These are phyloP conservation scores for Wickerhamiella australiensis DNA, from an alignment of 805 yeast genomes.

Conservation along the genomic window DNA sequence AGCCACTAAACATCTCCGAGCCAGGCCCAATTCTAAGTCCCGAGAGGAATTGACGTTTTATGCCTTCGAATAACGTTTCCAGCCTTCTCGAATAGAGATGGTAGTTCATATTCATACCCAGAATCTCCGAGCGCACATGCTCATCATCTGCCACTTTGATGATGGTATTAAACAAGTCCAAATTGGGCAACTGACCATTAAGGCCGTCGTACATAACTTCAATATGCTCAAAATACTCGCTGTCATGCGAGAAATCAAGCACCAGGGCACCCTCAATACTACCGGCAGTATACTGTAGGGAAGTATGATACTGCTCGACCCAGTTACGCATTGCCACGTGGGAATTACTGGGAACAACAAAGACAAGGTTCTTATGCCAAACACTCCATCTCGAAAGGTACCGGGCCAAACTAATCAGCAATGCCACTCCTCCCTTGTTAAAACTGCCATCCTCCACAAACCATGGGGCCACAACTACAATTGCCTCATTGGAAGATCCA, in stretches of 20 bases:
- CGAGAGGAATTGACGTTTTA: slow-evolving; percentile 54
- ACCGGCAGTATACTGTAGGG: slow-evolving; percentile 81
- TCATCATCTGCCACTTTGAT: slow-evolving; percentile 65
- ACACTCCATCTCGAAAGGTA: slow-evolving; percentile 77
- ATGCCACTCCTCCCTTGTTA: slow-evolving; percentile 72
- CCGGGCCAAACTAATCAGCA: slow-evolving; percentile 60
- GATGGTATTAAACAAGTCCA: slow-evolving; percentile 78
- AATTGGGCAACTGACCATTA: slow-evolving; percentile 91
- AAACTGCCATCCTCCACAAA: slow-evolving; percentile 45
- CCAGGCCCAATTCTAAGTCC: slow-evolving; percentile 56
- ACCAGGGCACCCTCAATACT: slow-evolving; percentile 83
- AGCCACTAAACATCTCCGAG: slow-evolving; percentile 89
- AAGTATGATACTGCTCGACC: slow-evolving; percentile 88
- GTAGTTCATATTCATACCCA: slow-evolving; percentile 35
- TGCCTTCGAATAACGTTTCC: slow-evolving; percentile 47
- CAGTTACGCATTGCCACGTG: slow-evolving; percentile 61
- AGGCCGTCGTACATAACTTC: slow-evolving; percentile 77
- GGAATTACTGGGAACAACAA: slow-evolving; percentile 69
- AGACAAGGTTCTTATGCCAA: slow-evolving; percentile 89
- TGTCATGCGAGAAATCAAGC: slow-evolving; percentile 56
- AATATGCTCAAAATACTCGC: slow-evolving; percentile 58
- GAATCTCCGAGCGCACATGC: slow-evolving; percentile 56
- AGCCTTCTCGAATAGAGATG: slow-evolving; percentile 39
- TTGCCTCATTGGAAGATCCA: slow-evolving; percentile 92
- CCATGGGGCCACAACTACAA: slow-evolving; percentile 88